A percentile compares a stretch with the other conserved stretches of the same genome.
Conservation (phyloP, 2,329 filamentous ascomycete genomes). For the Colletotrichum euphorbiae region DNA sequence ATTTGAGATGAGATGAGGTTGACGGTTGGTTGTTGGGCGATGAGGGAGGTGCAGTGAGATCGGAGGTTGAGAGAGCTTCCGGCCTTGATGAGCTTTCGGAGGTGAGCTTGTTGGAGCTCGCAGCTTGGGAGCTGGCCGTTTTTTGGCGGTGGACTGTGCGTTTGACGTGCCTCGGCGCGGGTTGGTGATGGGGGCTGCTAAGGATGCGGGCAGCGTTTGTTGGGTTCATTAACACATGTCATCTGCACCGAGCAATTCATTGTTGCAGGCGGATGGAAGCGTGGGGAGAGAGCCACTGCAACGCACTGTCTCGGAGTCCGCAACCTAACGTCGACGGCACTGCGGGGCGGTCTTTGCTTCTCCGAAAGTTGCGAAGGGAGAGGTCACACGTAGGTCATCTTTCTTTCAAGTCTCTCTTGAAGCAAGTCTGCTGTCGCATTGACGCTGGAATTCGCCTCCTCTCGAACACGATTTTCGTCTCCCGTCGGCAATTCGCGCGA, state of each 20-base stretch:
- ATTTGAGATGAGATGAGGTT: not conserved
- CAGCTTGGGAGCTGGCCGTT: not conserved
- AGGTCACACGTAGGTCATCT: not conserved
- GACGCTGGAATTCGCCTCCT: no score
- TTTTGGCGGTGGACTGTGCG: constrained; percentile 20
- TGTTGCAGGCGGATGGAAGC: not conserved
- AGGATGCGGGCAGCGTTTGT: not conserved
- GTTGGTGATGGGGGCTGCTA: constrained; percentile 19
- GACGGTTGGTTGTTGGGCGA: not conserved
- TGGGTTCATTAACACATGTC: constrained; percentile 14
- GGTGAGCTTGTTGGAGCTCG: constrained; percentile 15
- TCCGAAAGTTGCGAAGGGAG: not conserved
- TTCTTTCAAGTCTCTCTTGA: not conserved
- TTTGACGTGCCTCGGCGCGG: constrained; percentile 5
- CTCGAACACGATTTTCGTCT: no score
- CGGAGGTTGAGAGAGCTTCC: not conserved
- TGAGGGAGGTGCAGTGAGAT: not conserved
- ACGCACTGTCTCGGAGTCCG: constrained; percentile 33
- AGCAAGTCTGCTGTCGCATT: no score
- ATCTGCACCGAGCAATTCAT: constrained; percentile 7
- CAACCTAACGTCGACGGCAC: not conserved
- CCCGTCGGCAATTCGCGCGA: no score
- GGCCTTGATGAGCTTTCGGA: not conserved
- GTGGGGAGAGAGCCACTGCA: not conserved
- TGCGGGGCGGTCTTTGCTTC: not conserved